Percentiles rank a stretch among this genome's conserved stretches.
phyloP scores from a whole-genome alignment of 768 basidiomycete species.

The Leccinellum albellum region DNA sequence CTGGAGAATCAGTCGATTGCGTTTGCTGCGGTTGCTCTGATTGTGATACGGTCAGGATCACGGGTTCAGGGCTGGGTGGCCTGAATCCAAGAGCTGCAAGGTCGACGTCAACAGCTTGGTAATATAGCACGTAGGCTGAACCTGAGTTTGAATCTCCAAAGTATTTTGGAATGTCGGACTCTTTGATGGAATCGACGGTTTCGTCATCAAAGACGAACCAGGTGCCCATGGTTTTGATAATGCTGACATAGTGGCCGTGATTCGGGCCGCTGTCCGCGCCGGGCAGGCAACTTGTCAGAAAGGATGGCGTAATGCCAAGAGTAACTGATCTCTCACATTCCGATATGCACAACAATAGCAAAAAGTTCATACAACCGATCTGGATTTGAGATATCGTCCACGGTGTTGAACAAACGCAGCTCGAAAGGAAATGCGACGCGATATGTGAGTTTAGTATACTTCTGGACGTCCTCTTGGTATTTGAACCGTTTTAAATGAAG shows the following conservation, averaged over 20 bases:
- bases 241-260: slow-evolving; percentile 96
- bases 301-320: slow-evolving; percentile 1
- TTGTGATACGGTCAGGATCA: slow-evolving; percentile 13
- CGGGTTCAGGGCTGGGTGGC: slow-evolving; percentile 21
- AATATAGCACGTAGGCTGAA: slow-evolving; percentile 94
- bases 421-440: slow-evolving; percentile 96
- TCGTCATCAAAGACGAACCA: slow-evolving; percentile 98
- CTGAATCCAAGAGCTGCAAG: slow-evolving; percentile 65
- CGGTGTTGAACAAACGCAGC: slow-evolving; percentile 93
- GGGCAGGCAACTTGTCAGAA: slow-evolving; percentile 15
- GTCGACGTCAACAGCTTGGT: slow-evolving; percentile 90
- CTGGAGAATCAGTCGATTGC: slow-evolving; percentile 26
- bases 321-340: slow-evolving; percentile 66
- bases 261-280: slow-evolving; percentile 74
- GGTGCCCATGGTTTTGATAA: slow-evolving; percentile 77
- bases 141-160: slow-evolving; percentile 89
- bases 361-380: slow-evolving; percentile 93
- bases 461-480: slow-evolving; percentile 87
- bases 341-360: slow-evolving; percentile 98
- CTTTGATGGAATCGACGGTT: slow-evolving; percentile 81
- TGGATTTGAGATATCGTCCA: slow-evolving; percentile 87
- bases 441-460: slow-evolving; percentile 93
- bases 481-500: slow-evolving; percentile 98
- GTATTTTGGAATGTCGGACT: slow-evolving; percentile 87
- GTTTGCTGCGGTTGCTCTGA: slow-evolving; percentile 10